Percentiles rank a stretch among this genome's conserved stretches.
phyloP scores from a whole-genome alignment of 371 early-diverging fungal genomes.

The Capniomyces stellatus region DNA sequence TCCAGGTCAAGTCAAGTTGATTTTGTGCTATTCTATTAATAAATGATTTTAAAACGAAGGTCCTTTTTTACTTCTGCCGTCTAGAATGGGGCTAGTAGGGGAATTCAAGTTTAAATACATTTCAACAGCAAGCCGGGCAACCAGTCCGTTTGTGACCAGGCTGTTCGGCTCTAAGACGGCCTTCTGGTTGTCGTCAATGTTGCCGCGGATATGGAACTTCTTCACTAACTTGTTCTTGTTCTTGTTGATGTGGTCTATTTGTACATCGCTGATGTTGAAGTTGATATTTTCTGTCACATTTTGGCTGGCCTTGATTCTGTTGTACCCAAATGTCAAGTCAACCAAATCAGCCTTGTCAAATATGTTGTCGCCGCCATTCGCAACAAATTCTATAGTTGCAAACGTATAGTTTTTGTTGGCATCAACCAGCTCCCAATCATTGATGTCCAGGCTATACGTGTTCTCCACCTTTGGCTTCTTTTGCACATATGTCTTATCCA shows the following conservation, averaged over 20 bases:
- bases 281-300: not conserved
- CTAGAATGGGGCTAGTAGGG: not conserved
- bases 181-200: not conserved
- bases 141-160: not conserved
- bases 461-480: not conserved
- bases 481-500: slow-evolving; percentile 1
- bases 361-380: slow-evolving; percentile 40
- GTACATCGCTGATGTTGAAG: not conserved
- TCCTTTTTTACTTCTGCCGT: not conserved
- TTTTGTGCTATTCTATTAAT: too few species aligned
- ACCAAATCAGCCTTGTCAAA: slow-evolving; percentile 7
- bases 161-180: not conserved
- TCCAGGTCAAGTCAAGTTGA: too few species aligned
- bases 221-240: not conserved
- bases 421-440: slow-evolving; percentile 12
- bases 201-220: not conserved
- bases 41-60: not conserved
- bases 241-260: not conserved
- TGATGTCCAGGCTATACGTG: slow-evolving; percentile 6
- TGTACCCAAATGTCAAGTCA: not conserved
- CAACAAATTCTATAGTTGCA: slow-evolving; percentile 34
- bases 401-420: slow-evolving; percentile 22
- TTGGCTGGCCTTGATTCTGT: not conserved
- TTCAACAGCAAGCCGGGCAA: not conserved
- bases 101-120: not conserved